Evolutionary conservation across 2,329 filamentous ascomycete genomes (phyloP), one percentile per base, ranked within the genome.

Genomic region (Xylariaceae sp.): DNA sequence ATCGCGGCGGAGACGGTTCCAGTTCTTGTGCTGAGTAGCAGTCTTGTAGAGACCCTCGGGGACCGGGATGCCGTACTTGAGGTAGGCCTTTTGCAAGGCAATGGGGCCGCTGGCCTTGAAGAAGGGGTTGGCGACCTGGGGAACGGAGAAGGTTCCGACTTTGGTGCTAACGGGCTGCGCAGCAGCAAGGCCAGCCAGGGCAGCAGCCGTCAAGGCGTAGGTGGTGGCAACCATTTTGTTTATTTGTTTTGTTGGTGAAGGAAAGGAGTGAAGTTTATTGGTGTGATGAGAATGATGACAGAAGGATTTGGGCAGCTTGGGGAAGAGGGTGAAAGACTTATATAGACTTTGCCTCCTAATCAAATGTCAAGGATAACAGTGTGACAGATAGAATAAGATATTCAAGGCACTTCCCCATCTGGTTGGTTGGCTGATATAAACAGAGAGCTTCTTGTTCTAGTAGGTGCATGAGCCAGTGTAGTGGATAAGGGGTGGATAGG

Each of bases 61-160:
- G 25, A 61, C 37, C 17, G 55, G 43, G 23, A 37, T 49, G 19
- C 60, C 60, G 47, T 59, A 63, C 44, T 63, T 63, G 33, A 61
- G 47, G 52, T 61, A 63, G n/a, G 58, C 52, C 52, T 53, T 61
- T 22, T 57, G 57, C 29, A 63, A 40, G 46, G 59, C 55, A 12
- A 52, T 49, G 22, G 60, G 47, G 22, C 60, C 60, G 33, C 58
- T 53, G 12, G 55, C 50, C 49, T 52, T 56, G 53, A 59, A 62
- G 35, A 48, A 36, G 6, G 50, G n/a, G 52, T 60, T 60, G 43
- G 52, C 43, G 25, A 60, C 51, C 48, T 60, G 58, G 40, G 52
- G 49, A 23, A 61, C 56, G 35, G 51, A 53, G 45, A 61, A 60
- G 4, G 55, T 53, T 21, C 58, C 55, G 14, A 45, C 44, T 47